Percentiles rank a stretch among this genome's conserved stretches.
Conservation (phyloP, 2,329 filamentous ascomycete genomes). For the Cercospora beticola region DNA sequence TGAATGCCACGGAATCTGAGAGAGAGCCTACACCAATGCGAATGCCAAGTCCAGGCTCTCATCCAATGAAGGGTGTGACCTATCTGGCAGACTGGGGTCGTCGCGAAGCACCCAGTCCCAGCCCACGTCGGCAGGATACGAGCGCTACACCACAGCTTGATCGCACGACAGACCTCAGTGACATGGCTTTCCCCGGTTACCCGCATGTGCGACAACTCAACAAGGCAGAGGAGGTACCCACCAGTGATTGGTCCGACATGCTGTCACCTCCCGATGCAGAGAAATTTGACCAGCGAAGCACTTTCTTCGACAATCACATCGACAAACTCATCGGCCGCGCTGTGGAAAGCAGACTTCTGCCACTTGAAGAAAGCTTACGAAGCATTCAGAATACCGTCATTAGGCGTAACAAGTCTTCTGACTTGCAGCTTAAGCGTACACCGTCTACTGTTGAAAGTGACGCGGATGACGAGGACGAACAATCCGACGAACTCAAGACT, state of each 20-base stretch:
- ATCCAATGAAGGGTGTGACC: constrained; percentile 33
- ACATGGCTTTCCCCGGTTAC: constrained; percentile 42
- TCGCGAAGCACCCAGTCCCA: constrained; percentile 73
- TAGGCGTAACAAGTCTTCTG: constrained; percentile 59
- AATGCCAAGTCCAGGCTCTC: constrained; percentile 30
- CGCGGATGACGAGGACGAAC: constrained; percentile 77
- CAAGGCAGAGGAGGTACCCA: constrained; percentile 62
- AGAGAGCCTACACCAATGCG: constrained; percentile 42
- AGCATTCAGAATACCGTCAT: constrained; percentile 59
- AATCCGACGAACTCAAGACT: constrained; percentile 62
- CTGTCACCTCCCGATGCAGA: constrained; percentile 79
- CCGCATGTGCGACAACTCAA: constrained; percentile 60
- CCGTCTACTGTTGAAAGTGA: constrained; percentile 71
- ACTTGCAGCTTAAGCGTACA: constrained; percentile 40
- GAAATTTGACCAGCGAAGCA: constrained; percentile 76
- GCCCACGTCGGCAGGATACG: constrained; percentile 46
- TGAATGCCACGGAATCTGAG: constrained; percentile 70
- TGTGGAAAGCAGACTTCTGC: constrained; percentile 72
- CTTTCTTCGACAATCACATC: constrained; percentile 89
- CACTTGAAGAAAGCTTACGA: constrained; percentile 75
- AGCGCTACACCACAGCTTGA: constrained; percentile 17
- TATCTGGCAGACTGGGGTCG: constrained; percentile 44
- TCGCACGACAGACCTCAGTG: constrained; percentile 36
- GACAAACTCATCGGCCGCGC: constrained; percentile 79
- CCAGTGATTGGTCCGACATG: constrained; percentile 89